Evolutionary conservation across 2,329 filamentous ascomycete species (phyloP), one percentile per base, ranked within the genome.

Genomic region (Helotiales sp.): DNA sequence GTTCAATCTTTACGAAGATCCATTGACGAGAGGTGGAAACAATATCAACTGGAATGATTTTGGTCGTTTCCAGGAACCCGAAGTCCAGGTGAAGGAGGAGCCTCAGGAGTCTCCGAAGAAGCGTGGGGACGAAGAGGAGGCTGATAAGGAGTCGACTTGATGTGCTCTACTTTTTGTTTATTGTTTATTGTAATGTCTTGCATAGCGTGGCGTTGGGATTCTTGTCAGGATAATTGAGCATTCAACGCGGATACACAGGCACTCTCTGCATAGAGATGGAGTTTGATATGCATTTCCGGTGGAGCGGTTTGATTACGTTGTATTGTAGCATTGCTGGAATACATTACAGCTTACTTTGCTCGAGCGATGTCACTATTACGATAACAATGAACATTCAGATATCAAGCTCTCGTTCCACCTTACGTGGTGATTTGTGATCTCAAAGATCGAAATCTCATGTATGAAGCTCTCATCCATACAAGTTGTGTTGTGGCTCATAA

Each of bases 1-100:
- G 51, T 75, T 76, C 54, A 64, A 65, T 38, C 52, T 68, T 6
- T 71, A 71, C 47, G 68, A 69, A 55, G 69, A 71, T 49, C 61
- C 66, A 1, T 52, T 63, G 27, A 49, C 57, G 10, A 64, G 34
- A 40, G 10, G 36, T 36, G 48, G 44, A 60, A 44, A 24, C 2
- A 58, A 64, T 31, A 64, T 70, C 9, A 54, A 67, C 51, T 69
- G 67, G 67, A 63, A 62, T 30, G 64, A 69, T 31, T 67, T 68
- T 34, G 55, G 59, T n/a, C 38, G 54, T 15, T 64, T 63, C 24
- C 51, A 54, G 22, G 55, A 61, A 17, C 29, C 34, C 5, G 51
- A 58, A 1, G 38, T 59, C 12, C 34, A 57, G 12, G 54, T 69
- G 9, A 68, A 69, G 48, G 47, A 62, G 13, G 67, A 69, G 50